Evolutionary conservation across 148 eudicot species (phyloP).

Genomic region (Limonium bicolor): DNA sequence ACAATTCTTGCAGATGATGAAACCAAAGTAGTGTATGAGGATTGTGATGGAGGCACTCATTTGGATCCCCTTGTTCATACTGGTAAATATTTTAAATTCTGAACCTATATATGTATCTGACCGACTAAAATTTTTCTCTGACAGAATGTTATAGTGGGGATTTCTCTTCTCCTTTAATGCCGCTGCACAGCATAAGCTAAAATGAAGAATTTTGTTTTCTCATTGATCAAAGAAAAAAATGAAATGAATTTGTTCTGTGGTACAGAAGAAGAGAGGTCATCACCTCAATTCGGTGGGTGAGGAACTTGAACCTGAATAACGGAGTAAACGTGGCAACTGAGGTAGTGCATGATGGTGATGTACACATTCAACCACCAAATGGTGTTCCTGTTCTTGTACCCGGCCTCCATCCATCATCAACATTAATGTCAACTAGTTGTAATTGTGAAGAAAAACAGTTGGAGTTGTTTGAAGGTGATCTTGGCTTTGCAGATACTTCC

Average conservation of each 20-base stretch:
- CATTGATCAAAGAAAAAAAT: not conserved
- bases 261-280: not conserved
- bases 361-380: not conserved
- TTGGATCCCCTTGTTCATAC: no score
- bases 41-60: not conserved
- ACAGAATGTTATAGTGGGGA: no score
- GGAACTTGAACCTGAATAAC: not conserved
- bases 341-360: not conserved
- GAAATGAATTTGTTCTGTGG: not conserved
- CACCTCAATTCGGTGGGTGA: not conserved
- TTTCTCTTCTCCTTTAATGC: no score
- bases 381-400: not conserved
- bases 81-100: no score
- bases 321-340: not conserved
- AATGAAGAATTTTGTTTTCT: not conserved
- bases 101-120: no score
- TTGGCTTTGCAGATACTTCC: no score
- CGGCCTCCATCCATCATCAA: constrained; percentile 1
- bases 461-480: no score
- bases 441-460: no score
- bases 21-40: not conserved
- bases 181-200: no score
- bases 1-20: not conserved
- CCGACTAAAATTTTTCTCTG: no score
- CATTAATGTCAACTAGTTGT: no score